Evolutionary conservation across 2,329 filamentous ascomycete species (phyloP).

Genomic region (Colletotrichum agaves): DNA sequence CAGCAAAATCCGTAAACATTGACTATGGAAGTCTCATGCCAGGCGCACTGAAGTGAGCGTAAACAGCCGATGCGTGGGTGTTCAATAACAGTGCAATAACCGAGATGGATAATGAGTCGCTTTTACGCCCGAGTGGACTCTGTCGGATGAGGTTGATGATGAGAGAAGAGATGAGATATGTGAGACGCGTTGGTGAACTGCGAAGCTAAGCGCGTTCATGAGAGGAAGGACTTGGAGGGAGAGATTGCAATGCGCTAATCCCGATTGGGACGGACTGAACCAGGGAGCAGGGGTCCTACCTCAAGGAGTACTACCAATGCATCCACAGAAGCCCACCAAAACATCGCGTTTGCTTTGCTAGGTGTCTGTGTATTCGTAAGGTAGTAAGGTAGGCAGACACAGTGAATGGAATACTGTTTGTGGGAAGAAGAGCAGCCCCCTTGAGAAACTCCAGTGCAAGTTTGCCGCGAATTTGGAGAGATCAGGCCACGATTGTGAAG

Average conservation of each 20-base stretch:
- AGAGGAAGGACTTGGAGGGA: conserved; percentile 32
- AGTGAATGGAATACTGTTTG: too few relatives aligned
- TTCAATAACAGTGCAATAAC: neutral
- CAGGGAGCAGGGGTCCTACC: conserved; percentile 23
- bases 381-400: too few relatives aligned
- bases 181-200: conserved; percentile 38
- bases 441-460: too few relatives aligned
- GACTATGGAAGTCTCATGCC: conserved; percentile 34
- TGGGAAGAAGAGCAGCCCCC: too few relatives aligned
- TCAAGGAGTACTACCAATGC: conserved; percentile 3
- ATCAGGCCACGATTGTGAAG: too few relatives aligned
- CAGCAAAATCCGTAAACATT: conserved; percentile 34
- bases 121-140: conserved; percentile 3
- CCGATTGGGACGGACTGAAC: conserved; percentile 1
- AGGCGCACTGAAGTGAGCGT: conserved; percentile 20
- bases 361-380: too few relatives aligned
- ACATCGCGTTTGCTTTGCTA: neutral
- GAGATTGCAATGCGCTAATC: conserved; percentile 35
- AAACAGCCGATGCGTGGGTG: neutral
- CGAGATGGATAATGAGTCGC: conserved; percentile 11
- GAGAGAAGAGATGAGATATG: conserved; percentile 36
- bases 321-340: conserved; percentile 12
- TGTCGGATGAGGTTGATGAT: conserved; percentile 35
- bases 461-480: too few relatives aligned
- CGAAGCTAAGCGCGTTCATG: conserved; percentile 37